Conservation (phyloP, 768 basidiomycete species). For the Sarcodon sp. region DNA sequence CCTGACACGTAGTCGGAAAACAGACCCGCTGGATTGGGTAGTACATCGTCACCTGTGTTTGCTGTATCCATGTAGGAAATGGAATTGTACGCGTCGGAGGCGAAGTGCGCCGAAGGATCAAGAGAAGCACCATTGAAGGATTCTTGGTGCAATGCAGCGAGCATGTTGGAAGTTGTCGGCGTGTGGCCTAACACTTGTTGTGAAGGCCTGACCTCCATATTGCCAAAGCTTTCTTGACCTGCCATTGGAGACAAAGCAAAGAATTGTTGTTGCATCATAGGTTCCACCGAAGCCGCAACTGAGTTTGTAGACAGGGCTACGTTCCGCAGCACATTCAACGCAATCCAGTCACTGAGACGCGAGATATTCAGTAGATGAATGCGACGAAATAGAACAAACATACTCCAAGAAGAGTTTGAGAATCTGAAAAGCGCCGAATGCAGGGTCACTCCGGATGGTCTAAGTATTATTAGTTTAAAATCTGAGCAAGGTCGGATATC, state of each 20-base stretch:
- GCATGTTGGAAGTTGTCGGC: slow-evolving; percentile 84
- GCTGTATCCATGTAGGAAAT: slow-evolving; percentile 71
- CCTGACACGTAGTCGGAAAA: slow-evolving; percentile 61
- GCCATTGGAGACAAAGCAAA: slow-evolving; percentile 83
- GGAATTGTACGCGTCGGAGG: slow-evolving; percentile 54
- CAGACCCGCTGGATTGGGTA: slow-evolving; percentile 47
- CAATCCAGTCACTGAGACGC: slow-evolving; percentile 70
- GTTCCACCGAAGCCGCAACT: slow-evolving; percentile 84
- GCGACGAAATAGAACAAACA: slow-evolving; percentile 18
- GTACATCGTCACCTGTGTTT: slow-evolving; percentile 48
- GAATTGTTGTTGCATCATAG: slow-evolving; percentile 85
- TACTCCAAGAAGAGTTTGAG: slow-evolving; percentile 85
- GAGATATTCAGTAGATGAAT: slow-evolving; percentile 8
- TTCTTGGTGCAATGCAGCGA: slow-evolving; percentile 75
- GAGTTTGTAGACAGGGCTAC: slow-evolving; percentile 87
- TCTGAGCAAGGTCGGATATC: neutral
- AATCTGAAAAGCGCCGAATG: slow-evolving; percentile 88
- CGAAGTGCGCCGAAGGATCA: slow-evolving; percentile 54
- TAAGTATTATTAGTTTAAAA: slow-evolving; percentile 15
- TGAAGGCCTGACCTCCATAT: slow-evolving; percentile 46
- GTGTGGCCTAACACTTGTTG: slow-evolving; percentile 61
- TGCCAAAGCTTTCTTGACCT: slow-evolving; percentile 65
- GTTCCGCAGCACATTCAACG: slow-evolving; percentile 74
- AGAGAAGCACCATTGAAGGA: slow-evolving; percentile 49
- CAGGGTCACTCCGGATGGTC: slow-evolving; percentile 88